A percentile compares a stretch with the other conserved stretches of the same genome.
Conservation (phyloP, 768 basidiomycete genomes). For the Neoboletus subvelutipes region DNA sequence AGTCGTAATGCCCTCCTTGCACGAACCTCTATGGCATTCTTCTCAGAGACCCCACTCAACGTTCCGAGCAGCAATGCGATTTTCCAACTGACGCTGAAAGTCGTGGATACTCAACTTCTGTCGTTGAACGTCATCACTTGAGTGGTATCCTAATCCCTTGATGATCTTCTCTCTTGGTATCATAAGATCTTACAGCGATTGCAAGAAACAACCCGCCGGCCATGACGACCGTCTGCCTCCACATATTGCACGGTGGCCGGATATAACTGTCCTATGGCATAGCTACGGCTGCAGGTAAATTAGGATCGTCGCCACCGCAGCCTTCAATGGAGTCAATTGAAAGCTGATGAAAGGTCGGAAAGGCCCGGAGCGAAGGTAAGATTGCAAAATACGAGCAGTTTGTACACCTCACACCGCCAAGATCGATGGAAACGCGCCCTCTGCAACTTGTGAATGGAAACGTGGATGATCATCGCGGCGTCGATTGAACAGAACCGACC, state of each 20-base stretch:
- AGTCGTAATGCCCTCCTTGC: background rate
- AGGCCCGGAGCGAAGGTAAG: slow-evolving; percentile 59
- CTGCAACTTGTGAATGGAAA: slow-evolving; percentile 46
- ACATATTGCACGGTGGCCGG: background rate
- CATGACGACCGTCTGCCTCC: slow-evolving; percentile 5
- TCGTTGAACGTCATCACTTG: background rate
- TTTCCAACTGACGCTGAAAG: background rate
- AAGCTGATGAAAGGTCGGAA: slow-evolving; percentile 23
- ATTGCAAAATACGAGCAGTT: slow-evolving; percentile 34
- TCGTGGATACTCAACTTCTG: background rate
- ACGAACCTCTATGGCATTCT: background rate
- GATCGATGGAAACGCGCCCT: slow-evolving; percentile 17
- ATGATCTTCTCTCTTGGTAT: background rate
- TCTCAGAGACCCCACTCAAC: background rate
- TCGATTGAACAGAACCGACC: background rate
- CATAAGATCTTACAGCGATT: slow-evolving; percentile 39
- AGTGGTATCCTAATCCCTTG: background rate
- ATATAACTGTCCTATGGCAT: background rate
- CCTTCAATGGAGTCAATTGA: background rate
- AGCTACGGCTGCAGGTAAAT: too few species aligned
- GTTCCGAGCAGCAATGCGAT: background rate
- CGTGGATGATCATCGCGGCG: slow-evolving; percentile 35
- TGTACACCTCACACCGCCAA: background rate
- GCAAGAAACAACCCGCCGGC: slow-evolving; percentile 47
- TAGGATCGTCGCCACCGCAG: background rate